Evolutionary conservation across 192 early-diverging fungal genomes (phyloP).

Genomic region (Tieghemiomyces parasiticus): DNA sequence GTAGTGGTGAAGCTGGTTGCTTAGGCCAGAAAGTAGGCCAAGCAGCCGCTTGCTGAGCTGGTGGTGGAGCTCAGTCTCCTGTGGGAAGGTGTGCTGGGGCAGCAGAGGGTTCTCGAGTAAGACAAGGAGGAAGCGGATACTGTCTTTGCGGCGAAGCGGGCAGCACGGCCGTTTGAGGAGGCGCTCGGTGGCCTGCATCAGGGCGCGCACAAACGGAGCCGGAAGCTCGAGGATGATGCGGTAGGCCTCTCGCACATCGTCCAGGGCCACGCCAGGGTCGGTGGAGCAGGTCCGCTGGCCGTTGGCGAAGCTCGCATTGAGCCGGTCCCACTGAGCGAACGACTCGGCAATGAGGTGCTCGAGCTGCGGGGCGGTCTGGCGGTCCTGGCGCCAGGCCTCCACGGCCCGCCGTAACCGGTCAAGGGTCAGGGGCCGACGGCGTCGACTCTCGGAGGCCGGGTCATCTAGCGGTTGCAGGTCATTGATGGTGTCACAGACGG

Average conservation of each 20-base stretch:
- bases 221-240: conserved; percentile 38
- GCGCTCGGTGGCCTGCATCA: conserved; percentile 58
- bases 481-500: conserved; percentile 80
- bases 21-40: conserved; percentile 66
- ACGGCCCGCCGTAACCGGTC: conserved; percentile 25
- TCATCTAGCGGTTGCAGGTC: conserved; percentile 29
- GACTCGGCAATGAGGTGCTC: conserved; percentile 30
- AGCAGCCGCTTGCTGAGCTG: conserved; percentile 66
- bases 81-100: conserved; percentile 49
- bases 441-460: conserved; percentile 13
- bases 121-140: conserved; percentile 72
- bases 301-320: conserved; percentile 47
- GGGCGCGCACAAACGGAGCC: conserved; percentile 47
- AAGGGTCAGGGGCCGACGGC: conserved; percentile 26
- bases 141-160: conserved; percentile 26
- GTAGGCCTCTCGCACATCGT: conserved; percentile 47
- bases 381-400: conserved; percentile 16
- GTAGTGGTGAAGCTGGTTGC: conserved; percentile 72
- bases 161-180: conserved; percentile 44
- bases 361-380: conserved; percentile 14
- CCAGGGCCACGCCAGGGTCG: conserved; percentile 43
- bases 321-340: conserved; percentile 40
- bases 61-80: conserved; percentile 74
- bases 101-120: conserved; percentile 82
- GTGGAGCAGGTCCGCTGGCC: conserved; percentile 26